Base-by-base conservation (phyloP, 2,329 filamentous ascomycete genomes). In the Cryoendolithus antarcticus region DNA sequence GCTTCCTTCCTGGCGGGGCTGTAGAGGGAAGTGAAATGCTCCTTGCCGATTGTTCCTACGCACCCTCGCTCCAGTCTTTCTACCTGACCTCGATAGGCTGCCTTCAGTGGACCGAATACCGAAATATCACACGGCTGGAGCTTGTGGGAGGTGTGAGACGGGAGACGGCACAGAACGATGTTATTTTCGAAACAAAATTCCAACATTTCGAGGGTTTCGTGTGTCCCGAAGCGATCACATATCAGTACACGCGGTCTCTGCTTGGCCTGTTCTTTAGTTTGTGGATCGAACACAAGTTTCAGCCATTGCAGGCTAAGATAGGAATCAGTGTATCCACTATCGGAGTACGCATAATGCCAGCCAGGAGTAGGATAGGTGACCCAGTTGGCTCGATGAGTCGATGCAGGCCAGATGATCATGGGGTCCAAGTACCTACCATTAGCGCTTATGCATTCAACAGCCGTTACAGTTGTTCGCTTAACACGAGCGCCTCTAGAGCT, bases 251-350 rank as follows among this genome's bases (percentile, higher is more conserved):
- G 19, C 47, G 42, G 53, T 45, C 48, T 56, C 39, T 51, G 56
- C 5, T 46, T 21, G 24, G 57, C 46, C 40, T 37, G 39, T 37
- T 38, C 46, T 48, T 49, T 55, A 4, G 57, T 62, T 44, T 58
- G 31, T 9, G 53, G 56, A 46, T 63, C 44, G 46, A 62, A 62
- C 6, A 63, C 44, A 36, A 39, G 47, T 39, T 48, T 55, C 10
- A 62, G 43, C 58, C 48, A 63, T 40, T 62, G 40, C 7, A 61
- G 47, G 45, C 52, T 61, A 28, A 61, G 59, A 19, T 54, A 48
- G 6, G 50, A 58, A 41, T 62, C 43, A 29, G 45, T 48, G 39
- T 55, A 55, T 33, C 48, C 33, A 21, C 19, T 21, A 4, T 21
- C 19, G 27, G 33, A 32, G 15, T 15, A 45, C 21, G 34, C 44